Evolutionary conservation across 495 filamentous ascomycete species (phyloP).

Genomic region (Glonium stellatum): DNA sequence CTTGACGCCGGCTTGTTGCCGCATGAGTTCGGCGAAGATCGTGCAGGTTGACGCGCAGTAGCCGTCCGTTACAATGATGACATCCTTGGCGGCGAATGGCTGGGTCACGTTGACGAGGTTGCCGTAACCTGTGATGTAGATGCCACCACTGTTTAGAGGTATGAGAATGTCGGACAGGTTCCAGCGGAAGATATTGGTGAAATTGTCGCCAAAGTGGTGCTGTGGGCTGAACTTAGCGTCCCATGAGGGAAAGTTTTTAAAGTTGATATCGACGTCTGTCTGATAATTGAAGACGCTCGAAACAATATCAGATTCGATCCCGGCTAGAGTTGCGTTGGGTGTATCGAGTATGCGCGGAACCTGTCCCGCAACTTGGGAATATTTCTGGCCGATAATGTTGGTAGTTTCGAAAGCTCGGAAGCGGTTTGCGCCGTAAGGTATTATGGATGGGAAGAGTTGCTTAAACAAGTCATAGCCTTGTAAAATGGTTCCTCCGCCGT

Average conservation of each 20-base stretch:
- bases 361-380: constrained; percentile 29
- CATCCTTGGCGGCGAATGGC: constrained; percentile 30
- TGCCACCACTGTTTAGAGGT: constrained; percentile 20
- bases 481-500: constrained; percentile 36
- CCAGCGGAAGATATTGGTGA: constrained; percentile 26
- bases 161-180: constrained; percentile 26
- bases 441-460: constrained; percentile 39
- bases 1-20: constrained; percentile 47
- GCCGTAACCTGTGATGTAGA: constrained; percentile 31
- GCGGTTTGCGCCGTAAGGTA: constrained; percentile 40
- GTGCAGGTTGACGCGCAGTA: constrained; percentile 57
- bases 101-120: constrained; percentile 38
- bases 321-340: constrained; percentile 12
- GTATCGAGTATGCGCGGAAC: constrained; percentile 11
- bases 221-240: constrained; percentile 23
- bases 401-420: constrained; percentile 42
- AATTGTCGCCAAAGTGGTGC: constrained; percentile 19
- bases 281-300: constrained; percentile 25
- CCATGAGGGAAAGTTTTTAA: constrained; percentile 22
- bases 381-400: constrained; percentile 41
- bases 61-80: constrained; percentile 42
- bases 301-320: constrained; percentile 18
- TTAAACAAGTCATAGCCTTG: constrained; percentile 40
- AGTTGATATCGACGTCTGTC: constrained; percentile 14
- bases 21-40: constrained; percentile 49